phyloP scores from a whole-genome alignment of 1,284 basidiomycete genomes.

The Neotropicomus parvogracilis region DNA sequence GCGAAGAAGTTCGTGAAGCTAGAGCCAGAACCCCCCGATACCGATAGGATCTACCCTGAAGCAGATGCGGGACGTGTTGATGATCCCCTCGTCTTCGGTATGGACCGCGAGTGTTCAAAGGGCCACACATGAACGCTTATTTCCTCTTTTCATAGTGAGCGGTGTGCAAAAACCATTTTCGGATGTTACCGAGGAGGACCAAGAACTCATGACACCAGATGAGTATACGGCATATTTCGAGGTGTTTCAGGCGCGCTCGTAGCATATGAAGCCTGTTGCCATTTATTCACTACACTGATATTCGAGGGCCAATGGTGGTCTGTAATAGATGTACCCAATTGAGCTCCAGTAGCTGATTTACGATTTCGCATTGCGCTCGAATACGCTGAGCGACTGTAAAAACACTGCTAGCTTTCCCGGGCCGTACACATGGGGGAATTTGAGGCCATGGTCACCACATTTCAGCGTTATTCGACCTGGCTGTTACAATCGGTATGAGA shows the following conservation, averaged over 20 bases:
- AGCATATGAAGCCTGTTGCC: constrained; percentile 4
- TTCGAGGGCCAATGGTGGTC: constrained; percentile 1
- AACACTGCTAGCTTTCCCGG: too few species aligned
- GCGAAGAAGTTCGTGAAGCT: constrained; percentile 47
- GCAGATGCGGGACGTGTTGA: constrained; percentile 2
- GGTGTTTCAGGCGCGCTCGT: constrained; percentile 45
- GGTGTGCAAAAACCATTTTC: constrained; percentile 66
- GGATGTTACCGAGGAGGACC: constrained; percentile 76
- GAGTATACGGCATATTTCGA: constrained; percentile 79
- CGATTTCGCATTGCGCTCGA: not conserved
- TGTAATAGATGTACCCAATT: constrained; percentile 22
- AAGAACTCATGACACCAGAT: constrained; percentile 80
- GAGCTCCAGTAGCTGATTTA: constrained; percentile 5
- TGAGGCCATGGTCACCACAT: too few species aligned
- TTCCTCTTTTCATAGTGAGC: constrained; percentile 47
- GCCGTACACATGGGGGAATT: too few species aligned
- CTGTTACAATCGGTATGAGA: too few species aligned
- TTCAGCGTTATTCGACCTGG: too few species aligned
- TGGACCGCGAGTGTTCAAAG: constrained; percentile 24
- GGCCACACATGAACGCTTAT: not conserved
- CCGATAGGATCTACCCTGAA: not conserved
- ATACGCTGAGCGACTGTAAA: not conserved
- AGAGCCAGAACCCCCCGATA: constrained; percentile 23
- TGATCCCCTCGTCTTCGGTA: constrained; percentile 63
- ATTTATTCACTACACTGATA: constrained; percentile 13